Percentiles rank a stretch among this genome's conserved stretches.
phyloP scores from a whole-genome alignment of 2,329 filamentous ascomycete genomes.

The Trichoderma hamatum region DNA sequence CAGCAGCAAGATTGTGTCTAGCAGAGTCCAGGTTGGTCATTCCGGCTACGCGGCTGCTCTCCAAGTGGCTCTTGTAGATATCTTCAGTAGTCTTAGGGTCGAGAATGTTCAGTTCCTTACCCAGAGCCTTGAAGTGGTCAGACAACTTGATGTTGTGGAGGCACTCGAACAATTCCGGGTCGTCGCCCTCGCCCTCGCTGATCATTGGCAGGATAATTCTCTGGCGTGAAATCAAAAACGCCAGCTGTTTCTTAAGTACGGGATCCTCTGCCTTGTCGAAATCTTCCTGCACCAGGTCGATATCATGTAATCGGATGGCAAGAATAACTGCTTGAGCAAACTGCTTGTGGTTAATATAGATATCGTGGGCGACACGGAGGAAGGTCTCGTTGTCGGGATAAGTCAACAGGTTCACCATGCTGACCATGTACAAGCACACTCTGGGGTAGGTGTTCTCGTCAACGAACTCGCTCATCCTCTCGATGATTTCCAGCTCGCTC shows the following conservation, averaged over 20 bases:
- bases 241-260: slow-evolving; percentile 87
- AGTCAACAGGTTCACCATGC: slow-evolving; percentile 96
- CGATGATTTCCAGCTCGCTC: slow-evolving; percentile 97
- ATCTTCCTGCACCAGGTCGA: slow-evolving; percentile 77
- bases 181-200: slow-evolving; percentile 65
- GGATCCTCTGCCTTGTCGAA: slow-evolving; percentile 80
- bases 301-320: slow-evolving; percentile 89
- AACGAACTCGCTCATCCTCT: slow-evolving; percentile 83
- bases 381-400: slow-evolving; percentile 98
- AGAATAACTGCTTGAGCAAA: slow-evolving; percentile 91
- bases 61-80: slow-evolving; percentile 98
- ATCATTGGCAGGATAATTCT: slow-evolving; percentile 78
- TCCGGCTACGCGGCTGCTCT: slow-evolving; percentile 89
- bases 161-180: slow-evolving; percentile 77
- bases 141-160: slow-evolving; percentile 85
- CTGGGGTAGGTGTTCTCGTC: slow-evolving; percentile 92
- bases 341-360: slow-evolving; percentile 92
- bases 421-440: slow-evolving; percentile 97
- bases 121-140: slow-evolving; percentile 90
- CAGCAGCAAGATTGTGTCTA: slow-evolving; percentile 91
- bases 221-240: slow-evolving; percentile 89
- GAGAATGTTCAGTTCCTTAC: slow-evolving; percentile 93
- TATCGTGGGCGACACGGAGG: slow-evolving; percentile 86
- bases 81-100: slow-evolving; percentile 97
- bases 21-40: slow-evolving; percentile 95